Base-by-base conservation (phyloP, 495 filamentous ascomycete genomes). In the Aspergillus sclerotioniger region DNA sequence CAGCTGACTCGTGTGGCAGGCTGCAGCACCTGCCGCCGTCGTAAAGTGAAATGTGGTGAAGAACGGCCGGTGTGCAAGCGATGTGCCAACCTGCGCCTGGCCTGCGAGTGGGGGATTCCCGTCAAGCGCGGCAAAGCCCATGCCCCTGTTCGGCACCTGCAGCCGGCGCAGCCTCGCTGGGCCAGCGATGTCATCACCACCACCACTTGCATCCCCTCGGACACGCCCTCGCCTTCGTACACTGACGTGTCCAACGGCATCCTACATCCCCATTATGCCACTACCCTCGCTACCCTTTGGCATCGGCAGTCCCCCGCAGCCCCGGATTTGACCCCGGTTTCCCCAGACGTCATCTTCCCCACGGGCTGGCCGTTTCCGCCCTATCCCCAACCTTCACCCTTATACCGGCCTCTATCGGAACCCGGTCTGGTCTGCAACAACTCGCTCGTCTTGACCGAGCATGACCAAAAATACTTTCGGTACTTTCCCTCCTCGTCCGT, bases 31-130 rank as follows among this genome's bases (percentile, higher is more conserved):
- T 83, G 80, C 64, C 78, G 80, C 46, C 78, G 79, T 57, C 75
- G 80, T 35, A 83, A 83, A 58, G 76, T 83, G 12, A 81, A 82
- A 66, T 83, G 81, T 59, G 81, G 80, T 52, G 81, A 83, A 67
- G 69, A 71, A 60, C 77, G 71, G 44, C 81, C 81, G 2, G 56
- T 79, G 6, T 83, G 81, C 60, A 67, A 67, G 25, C 76, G 77
- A 33, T 83, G 81, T 58, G 39, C 52, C 39, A 64, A 69, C 9
- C 50, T 73, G 33, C 68, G 61, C 12, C 66, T 75, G 13, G 58
- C 57, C 33, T 73, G 70, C 25, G 74, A 78, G 59, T 77, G 74
- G 74, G 74, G 71, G 9, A 56, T 70, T 21, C 65, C 68, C 6
- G 66, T 74, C 28, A 70, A 69, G 55, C 67, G 67, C 48, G 68